These are phyloP conservation scores for Podila verticillata DNA, from an alignment of 192 early-diverging fungal genomes.

Conservation along the genomic window DNA sequence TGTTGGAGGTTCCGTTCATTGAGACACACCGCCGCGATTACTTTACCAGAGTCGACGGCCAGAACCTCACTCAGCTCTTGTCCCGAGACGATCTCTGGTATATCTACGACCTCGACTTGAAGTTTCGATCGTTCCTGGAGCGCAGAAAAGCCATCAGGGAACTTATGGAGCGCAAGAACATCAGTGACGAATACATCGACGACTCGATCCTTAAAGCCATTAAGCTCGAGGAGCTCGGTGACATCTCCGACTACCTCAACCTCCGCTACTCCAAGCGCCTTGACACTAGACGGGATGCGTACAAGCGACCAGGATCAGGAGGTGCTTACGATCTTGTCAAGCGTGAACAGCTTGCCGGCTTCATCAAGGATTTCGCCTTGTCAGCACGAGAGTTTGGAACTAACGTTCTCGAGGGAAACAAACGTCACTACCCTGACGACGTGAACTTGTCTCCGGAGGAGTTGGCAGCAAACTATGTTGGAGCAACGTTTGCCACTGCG, in stretches of 20 bases:
- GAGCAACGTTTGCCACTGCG: slow-evolving; percentile 55
- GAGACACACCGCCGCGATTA: slow-evolving; percentile 87
- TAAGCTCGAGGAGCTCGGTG: slow-evolving; percentile 70
- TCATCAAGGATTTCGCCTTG: slow-evolving; percentile 62
- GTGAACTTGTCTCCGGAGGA: slow-evolving; percentile 57
- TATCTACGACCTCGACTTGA: slow-evolving; percentile 86
- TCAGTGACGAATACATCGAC: slow-evolving; percentile 58
- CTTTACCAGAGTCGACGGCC: slow-evolving; percentile 62
- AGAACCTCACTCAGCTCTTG: slow-evolving; percentile 63
- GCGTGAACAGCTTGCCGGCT: slow-evolving; percentile 52
- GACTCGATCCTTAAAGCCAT: slow-evolving; percentile 59
- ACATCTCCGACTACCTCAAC: slow-evolving; percentile 73
- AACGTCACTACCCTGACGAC: slow-evolving; percentile 74
- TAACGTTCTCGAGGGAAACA: slow-evolving; percentile 61
- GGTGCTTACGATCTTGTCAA: slow-evolving; percentile 50
- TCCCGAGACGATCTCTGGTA: slow-evolving; percentile 84
- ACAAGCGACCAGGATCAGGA: slow-evolving; percentile 53
- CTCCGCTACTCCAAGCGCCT: slow-evolving; percentile 59
- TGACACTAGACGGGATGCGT: slow-evolving; percentile 33
- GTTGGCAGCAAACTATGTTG: slow-evolving; percentile 62
- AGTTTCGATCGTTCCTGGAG: slow-evolving; percentile 76
- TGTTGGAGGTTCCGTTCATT: slow-evolving; percentile 94
- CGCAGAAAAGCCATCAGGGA: slow-evolving; percentile 64
- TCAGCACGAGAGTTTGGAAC: slow-evolving; percentile 69
- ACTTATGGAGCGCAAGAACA: slow-evolving; percentile 58